Evolutionary conservation across 495 filamentous ascomycete species (phyloP).

Genomic region (Penicillium goetzii): DNA sequence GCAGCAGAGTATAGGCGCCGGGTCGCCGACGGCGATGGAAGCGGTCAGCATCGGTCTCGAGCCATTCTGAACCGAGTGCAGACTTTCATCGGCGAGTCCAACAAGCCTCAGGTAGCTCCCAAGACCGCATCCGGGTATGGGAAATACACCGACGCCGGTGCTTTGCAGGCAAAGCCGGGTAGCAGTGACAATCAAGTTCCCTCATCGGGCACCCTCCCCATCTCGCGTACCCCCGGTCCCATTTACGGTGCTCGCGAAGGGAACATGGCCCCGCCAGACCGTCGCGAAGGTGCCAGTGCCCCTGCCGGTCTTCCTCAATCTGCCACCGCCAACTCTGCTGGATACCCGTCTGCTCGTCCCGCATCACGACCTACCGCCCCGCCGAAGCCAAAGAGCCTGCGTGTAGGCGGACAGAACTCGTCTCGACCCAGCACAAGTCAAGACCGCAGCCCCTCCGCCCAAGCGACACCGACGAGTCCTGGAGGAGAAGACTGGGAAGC

Average conservation of each 20-base stretch:
- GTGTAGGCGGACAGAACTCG: conserved; percentile 44
- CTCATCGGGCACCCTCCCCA: conserved; percentile 6
- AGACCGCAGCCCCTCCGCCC: conserved; percentile 29
- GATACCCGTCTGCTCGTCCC: conserved; percentile 34
- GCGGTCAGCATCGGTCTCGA: conserved; percentile 64
- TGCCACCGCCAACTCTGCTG: conserved; percentile 25
- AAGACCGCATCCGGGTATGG: conserved; percentile 91
- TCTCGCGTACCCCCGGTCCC: conserved; percentile 29
- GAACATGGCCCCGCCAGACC: conserved; percentile 21
- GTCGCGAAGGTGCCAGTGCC: conserved; percentile 25
- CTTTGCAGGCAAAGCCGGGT: conserved; percentile 48
- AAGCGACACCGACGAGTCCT: conserved; percentile 29
- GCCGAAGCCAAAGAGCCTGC: conserved; percentile 64
- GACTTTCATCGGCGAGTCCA: conserved; percentile 79
- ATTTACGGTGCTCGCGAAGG: conserved; percentile 25
- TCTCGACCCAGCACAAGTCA: conserved; percentile 28
- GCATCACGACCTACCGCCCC: conserved; percentile 53
- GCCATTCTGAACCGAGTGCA: conserved; percentile 92
- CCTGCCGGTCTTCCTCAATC: conserved; percentile 26
- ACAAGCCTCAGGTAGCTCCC: conserved; percentile 57
- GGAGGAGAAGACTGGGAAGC: conserved; percentile 66
- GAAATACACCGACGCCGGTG: conserved; percentile 66
- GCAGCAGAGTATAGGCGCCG: conserved; percentile 88
- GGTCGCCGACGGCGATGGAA: conserved; percentile 64
- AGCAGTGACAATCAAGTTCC: conserved; percentile 20